phyloP scores from a whole-genome alignment of 2,329 filamentous ascomycete species.

The Beauveria brongniartii region DNA sequence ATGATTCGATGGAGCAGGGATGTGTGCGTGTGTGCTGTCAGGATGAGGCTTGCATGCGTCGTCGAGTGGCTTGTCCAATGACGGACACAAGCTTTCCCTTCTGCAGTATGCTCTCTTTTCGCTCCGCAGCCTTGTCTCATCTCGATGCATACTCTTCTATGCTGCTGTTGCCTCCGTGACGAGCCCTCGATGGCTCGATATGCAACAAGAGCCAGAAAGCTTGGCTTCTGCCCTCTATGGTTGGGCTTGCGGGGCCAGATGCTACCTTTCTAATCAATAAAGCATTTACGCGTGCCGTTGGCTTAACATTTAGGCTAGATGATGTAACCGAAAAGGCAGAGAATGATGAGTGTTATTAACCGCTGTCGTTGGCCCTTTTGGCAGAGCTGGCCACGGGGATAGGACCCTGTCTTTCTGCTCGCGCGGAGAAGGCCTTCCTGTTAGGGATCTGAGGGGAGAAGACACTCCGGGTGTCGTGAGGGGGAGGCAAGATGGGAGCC shows the following conservation, averaged over 20 bases:
- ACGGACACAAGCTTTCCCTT: constrained; percentile 3
- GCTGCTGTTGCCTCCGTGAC: neutral
- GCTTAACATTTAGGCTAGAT: too few species aligned
- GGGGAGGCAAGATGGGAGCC: neutral
- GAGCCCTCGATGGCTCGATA: neutral
- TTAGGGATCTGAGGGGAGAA: neutral
- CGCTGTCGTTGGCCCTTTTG: neutral
- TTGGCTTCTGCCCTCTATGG: neutral
- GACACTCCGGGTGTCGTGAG: neutral
- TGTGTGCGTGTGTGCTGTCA: neutral
- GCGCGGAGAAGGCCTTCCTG: neutral
- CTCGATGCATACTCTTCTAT: neutral
- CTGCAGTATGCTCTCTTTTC: neutral
- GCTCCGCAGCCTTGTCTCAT: neutral
- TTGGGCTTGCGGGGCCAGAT: neutral
- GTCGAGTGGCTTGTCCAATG: neutral
- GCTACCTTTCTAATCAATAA: neutral
- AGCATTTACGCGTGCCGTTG: too few species aligned
- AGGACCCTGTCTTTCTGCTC: neutral
- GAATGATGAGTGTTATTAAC: neutral
- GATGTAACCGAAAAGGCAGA: neutral
- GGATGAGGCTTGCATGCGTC: neutral
- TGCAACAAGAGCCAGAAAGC: neutral
- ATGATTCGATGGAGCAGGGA: constrained; percentile 7
- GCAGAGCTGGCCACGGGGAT: neutral